Evolutionary conservation across 192 early-diverging fungal species (phyloP).

Genomic region (Umbelopsis sp.): DNA sequence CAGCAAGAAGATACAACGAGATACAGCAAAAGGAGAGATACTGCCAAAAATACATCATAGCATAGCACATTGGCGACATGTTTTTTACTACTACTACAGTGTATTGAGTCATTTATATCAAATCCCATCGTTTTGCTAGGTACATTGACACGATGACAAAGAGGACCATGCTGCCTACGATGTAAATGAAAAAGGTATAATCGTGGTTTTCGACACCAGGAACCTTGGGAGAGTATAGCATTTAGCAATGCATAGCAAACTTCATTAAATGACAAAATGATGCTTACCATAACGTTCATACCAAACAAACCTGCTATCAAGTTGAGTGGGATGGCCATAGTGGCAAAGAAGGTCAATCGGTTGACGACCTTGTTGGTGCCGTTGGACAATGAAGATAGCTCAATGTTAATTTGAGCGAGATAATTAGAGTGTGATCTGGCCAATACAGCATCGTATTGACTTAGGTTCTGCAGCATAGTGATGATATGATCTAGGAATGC

Average conservation of each 20-base stretch:
- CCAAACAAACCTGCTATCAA: constrained; percentile 72
- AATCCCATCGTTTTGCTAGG: constrained; percentile 25
- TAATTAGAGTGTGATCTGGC: constrained; percentile 78
- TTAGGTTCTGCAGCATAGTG: constrained; percentile 65
- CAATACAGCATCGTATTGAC: constrained; percentile 74
- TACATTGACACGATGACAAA: constrained; percentile 21
- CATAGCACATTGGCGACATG: no score
- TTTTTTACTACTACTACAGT: no score
- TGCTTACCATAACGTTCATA: constrained; percentile 64
- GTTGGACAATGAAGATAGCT: constrained; percentile 73
- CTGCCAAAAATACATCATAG: neutral
- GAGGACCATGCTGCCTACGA: constrained; percentile 23
- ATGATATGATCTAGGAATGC: constrained; percentile 62
- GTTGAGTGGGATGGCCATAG: constrained; percentile 89
- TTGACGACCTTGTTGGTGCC: constrained; percentile 87
- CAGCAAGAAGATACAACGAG: neutral
- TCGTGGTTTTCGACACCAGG: constrained; percentile 27
- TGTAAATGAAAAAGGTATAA: constrained; percentile 31
- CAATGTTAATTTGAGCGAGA: constrained; percentile 78
- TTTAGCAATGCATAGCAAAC: neutral
- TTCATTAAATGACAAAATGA: neutral
- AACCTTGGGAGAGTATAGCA: neutral
- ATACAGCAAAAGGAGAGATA: neutral
- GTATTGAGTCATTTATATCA: constrained; percentile 13
- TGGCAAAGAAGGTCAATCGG: constrained; percentile 85